Evolutionary conservation across 352 stramenopile genomes (phyloP).

Genomic region (Thalassiosira sp.): DNA sequence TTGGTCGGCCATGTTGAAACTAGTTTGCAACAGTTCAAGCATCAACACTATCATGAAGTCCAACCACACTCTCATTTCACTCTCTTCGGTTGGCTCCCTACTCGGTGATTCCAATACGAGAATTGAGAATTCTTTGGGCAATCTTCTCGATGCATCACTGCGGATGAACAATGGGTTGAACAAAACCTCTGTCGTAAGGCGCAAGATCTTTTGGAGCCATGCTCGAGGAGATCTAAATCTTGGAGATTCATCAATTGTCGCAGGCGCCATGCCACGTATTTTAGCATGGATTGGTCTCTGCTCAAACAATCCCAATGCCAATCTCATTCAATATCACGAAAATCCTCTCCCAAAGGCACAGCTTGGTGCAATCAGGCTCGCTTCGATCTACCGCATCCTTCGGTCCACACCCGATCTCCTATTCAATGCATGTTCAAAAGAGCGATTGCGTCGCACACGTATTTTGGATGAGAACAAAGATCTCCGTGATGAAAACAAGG

Average conservation of each 20-base stretch:
- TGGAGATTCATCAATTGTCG: background rate
- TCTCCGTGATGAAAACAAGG: background rate
- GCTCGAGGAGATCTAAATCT: conserved; percentile 21
- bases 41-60: no score
- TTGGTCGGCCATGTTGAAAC: conserved; percentile 12
- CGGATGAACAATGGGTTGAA: conserved; percentile 7
- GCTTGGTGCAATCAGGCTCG: conserved; percentile 5
- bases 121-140: conserved; percentile 2
- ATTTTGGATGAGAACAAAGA: background rate
- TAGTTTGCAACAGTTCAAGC: conserved; percentile 2
- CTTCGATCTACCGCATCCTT: conserved; percentile 24
- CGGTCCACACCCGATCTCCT: conserved; percentile 17
- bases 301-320: background rate
- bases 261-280: conserved; percentile 5
- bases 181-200: conserved; percentile 4
- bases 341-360: background rate
- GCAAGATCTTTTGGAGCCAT: conserved; percentile 32
- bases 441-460: background rate
- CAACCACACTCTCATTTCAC: no score
- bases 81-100: background rate
- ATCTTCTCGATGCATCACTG: conserved; percentile 16
- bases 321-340: conserved; percentile 18
- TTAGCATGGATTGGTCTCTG: conserved; percentile 8
- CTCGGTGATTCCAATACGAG: background rate
- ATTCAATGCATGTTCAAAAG: background rate